Percentiles rank a stretch among this genome's conserved stretches.
Conservation (phyloP, 2,329 filamentous ascomycete species). For the Talaromyces sp. region DNA sequence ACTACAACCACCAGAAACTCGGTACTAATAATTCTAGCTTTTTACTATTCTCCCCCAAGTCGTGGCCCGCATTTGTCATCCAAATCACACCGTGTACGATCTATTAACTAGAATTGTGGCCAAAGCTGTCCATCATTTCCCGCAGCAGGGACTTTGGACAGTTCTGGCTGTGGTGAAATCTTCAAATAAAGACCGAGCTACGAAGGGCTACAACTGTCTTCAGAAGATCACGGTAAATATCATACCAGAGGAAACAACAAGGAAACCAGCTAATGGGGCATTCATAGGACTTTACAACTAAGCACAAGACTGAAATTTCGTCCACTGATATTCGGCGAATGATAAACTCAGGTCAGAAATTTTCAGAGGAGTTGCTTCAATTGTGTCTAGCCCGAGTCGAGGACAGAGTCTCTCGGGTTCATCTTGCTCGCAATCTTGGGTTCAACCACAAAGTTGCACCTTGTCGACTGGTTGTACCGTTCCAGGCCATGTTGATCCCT, state of each 20-base stretch:
- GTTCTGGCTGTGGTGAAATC: slow-evolving; percentile 85
- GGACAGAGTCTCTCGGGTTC: slow-evolving; percentile 70
- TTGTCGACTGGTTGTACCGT: slow-evolving; percentile 82
- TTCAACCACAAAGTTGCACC: slow-evolving; percentile 85
- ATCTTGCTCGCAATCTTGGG: slow-evolving; percentile 73
- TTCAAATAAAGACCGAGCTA: slow-evolving; percentile 68
- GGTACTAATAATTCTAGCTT: slow-evolving; percentile 38
- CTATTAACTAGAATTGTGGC: slow-evolving; percentile 77
- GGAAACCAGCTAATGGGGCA: slow-evolving; percentile 15
- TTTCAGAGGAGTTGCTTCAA: slow-evolving; percentile 78
- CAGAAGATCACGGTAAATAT: slow-evolving; percentile 43
- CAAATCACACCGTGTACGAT: slow-evolving; percentile 75
- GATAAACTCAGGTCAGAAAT: slow-evolving; percentile 76
- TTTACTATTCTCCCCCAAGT: slow-evolving; percentile 80
- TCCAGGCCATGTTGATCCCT: slow-evolving; percentile 81
- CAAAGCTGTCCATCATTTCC: slow-evolving; percentile 83
- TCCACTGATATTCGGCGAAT: slow-evolving; percentile 68
- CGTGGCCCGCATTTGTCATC: slow-evolving; percentile 92
- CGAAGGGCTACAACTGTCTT: slow-evolving; percentile 52
- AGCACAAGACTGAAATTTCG: slow-evolving; percentile 42
- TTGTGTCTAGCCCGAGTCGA: slow-evolving; percentile 80
- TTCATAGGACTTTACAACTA: slow-evolving; percentile 54
- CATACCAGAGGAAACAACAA: not conserved
- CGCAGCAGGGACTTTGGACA: slow-evolving; percentile 89
- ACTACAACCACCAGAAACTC: not conserved